These are phyloP conservation scores for Populus davidiana DNA, from an alignment of 345 rosid species.

Conservation along the genomic window DNA sequence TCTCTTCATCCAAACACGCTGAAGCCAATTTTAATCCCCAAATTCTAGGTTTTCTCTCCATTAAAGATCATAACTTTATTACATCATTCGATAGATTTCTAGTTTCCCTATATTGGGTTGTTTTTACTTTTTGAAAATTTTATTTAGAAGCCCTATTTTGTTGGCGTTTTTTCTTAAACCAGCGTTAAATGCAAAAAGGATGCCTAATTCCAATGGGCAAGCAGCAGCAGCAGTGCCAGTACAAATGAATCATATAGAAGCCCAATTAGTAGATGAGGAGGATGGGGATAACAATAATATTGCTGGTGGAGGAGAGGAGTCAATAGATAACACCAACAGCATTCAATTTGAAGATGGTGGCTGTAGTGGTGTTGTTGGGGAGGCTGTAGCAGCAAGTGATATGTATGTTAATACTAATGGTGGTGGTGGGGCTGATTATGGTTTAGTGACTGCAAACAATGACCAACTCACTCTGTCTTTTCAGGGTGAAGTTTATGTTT, in stretches of 20 bases:
- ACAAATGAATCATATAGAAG: neutral
- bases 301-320: conserved; percentile 28
- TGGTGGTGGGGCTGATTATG: conserved; percentile 18
- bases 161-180: neutral
- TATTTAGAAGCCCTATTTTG: neutral
- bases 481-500: conserved; percentile 52
- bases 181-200: neutral
- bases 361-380: conserved; percentile 14
- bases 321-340: conserved; percentile 32
- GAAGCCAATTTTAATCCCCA: neutral
- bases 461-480: conserved; percentile 49
- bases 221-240: neutral
- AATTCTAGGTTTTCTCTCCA: neutral
- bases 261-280: conserved; percentile 22
- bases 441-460: conserved; percentile 11
- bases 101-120: neutral
- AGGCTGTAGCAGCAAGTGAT: conserved; percentile 16
- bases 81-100: neutral
- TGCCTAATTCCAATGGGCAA: conserved; percentile 23
- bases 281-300: conserved; percentile 22
- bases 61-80: neutral
- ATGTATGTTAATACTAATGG: conserved; percentile 7
- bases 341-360: conserved; percentile 25
- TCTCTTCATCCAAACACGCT: neutral
- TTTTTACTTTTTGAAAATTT: neutral